Percentiles rank a stretch among this genome's conserved stretches.
These are phyloP conservation scores for Vaccinium macrocarpon DNA, from an alignment of 148 eudicot genomes.

Conservation along the genomic window DNA sequence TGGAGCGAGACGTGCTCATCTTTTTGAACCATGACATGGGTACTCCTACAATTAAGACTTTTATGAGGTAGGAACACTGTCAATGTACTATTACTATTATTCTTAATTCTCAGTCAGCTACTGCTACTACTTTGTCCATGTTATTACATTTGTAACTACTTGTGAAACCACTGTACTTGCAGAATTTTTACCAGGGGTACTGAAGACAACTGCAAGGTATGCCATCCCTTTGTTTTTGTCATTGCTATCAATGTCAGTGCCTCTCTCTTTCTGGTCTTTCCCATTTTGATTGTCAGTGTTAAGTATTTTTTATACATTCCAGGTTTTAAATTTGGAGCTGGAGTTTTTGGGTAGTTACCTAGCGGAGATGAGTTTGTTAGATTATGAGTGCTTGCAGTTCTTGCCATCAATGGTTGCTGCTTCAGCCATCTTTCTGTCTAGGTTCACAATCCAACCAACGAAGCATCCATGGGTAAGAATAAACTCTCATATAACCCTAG, in stretches of 20 bases:
- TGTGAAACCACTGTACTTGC: background rate
- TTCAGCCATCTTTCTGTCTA: constrained; percentile 54
- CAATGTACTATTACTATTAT: background rate
- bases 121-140: background rate
- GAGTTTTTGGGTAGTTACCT: constrained; percentile 45
- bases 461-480: background rate
- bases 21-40: constrained; percentile 32
- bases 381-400: constrained; percentile 45
- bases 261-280: background rate
- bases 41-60: constrained; percentile 55
- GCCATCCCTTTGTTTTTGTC: constrained; percentile 7
- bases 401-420: constrained; percentile 64
- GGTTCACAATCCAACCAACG: constrained; percentile 42
- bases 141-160: background rate
- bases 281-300: constrained; percentile 11
- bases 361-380: constrained; percentile 26
- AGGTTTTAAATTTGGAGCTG: constrained; percentile 32
- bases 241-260: background rate
- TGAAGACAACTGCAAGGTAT: constrained; percentile 33
- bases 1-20: constrained; percentile 40
- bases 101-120: background rate
- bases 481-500: background rate
- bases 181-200: background rate
- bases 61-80: constrained; percentile 39
- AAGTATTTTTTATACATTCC: constrained; percentile 3